Base-by-base conservation (phyloP, 768 basidiomycete species). In the Calocybe cyanea region DNA sequence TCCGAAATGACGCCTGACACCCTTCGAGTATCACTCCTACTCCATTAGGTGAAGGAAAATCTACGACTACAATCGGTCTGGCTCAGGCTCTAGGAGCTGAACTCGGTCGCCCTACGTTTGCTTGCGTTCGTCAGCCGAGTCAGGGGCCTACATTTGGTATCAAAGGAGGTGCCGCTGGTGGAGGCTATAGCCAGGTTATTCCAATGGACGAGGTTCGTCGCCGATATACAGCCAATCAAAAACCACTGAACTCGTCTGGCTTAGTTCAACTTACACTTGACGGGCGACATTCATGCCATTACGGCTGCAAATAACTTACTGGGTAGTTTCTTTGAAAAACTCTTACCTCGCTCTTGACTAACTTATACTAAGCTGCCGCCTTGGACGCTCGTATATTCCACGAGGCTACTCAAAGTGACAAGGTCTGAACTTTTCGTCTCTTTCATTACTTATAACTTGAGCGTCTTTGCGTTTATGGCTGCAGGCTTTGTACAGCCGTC, bases 141-240 rank as follows among this genome's bases (percentile, higher is more conserved):
- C 95, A 99, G 66, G 95, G 96, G 10, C 95, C 95, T 25, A 98
- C 95, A 0, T 99, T 98, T 63, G 95, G 95, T 55, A 96, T 99
- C 74, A 99, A 99, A 68, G 95, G 95, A 55, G 96, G 95, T 57
- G 95, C 95, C 30, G 95, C 95, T 34, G 95, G 96, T 32, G 95
- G 95, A 50, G 95, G 95, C 42, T 99, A 98, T 72, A 92, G 91
- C 62, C 94, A 96, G 62, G 90, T 99, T 59, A 98, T 98, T 68
- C 95, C 95, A 33, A 97, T 98, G 95, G 95, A 97, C 59, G 95
- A 97, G 72, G 87, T 87, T 52, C 43, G 64, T 49, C 13, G 3
- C 15, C 42, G 37, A 18, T 23, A 1, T 20, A 31, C 23, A 21
- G 17, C 37, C 3, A n/a, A n/a, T 9, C 23, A 3, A 15, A 23